phyloP scores from a whole-genome alignment of 768 basidiomycete species.

The Serendipita indica region DNA sequence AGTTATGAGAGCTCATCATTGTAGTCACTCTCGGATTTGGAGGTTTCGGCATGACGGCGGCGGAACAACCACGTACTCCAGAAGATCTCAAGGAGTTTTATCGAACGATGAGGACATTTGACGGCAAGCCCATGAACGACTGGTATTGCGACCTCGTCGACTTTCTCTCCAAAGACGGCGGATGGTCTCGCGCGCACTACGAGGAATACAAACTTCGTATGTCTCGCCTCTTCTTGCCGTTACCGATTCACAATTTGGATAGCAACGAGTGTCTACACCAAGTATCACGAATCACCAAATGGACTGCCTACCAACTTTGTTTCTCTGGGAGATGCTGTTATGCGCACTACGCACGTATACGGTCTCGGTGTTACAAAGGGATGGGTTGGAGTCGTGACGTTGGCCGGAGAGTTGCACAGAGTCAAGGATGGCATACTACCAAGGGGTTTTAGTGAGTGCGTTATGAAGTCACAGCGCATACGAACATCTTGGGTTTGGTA shows the following conservation, averaged over 20 bases:
- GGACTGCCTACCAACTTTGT: constrained; percentile 23
- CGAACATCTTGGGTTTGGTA: background rate
- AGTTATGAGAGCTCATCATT: background rate
- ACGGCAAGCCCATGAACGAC: background rate
- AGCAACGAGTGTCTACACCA: constrained; percentile 20
- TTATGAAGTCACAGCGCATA: background rate
- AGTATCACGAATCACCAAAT: constrained; percentile 19
- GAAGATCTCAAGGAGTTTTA: background rate
- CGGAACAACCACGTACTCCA: background rate
- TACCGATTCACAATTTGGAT: background rate
- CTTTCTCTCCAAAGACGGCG: background rate
- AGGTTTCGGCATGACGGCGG: background rate
- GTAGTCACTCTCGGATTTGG: background rate
- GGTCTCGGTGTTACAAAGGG: constrained; percentile 19
- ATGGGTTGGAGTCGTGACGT: constrained; percentile 16
- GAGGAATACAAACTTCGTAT: background rate
- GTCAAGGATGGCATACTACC: background rate
- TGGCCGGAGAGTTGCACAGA: constrained; percentile 15
- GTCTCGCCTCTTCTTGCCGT: background rate
- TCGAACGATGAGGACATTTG: background rate
- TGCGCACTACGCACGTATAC: constrained; percentile 19
- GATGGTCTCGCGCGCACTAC: background rate
- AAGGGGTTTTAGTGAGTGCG: too few species aligned
- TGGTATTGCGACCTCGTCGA: background rate
- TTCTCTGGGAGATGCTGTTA: constrained; percentile 25